phyloP scores from a whole-genome alignment of 257 asterid genomes.

The Solanum tarijense region DNA sequence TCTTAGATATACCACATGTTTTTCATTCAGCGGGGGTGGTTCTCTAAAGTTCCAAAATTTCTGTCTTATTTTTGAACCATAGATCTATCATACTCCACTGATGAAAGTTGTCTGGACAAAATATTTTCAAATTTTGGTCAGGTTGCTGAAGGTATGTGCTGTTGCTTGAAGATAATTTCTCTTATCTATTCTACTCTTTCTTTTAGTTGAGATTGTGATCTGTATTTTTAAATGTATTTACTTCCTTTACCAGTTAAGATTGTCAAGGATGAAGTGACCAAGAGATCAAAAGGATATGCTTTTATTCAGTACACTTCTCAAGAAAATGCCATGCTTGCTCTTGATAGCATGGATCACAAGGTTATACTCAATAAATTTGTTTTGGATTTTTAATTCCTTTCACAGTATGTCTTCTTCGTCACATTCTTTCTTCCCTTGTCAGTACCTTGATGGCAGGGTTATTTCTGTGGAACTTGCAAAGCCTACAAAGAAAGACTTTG shows the following conservation, averaged over 20 bases:
- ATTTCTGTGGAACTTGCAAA: conserved; percentile 42
- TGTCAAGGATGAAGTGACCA: conserved; percentile 31
- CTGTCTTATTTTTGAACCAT: conserved; percentile 5
- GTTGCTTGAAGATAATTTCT: not conserved
- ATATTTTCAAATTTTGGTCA: conserved; percentile 53
- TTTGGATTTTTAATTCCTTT: not conserved
- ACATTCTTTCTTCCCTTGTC: not conserved
- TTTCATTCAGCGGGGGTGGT: not conserved
- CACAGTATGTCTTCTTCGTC: not conserved
- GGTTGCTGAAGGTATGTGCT: conserved; percentile 47
- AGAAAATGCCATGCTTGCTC: conserved; percentile 47
- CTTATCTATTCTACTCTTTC: not conserved
- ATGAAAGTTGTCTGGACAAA: conserved; percentile 32
- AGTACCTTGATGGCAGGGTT: conserved; percentile 42
- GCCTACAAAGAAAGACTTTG: conserved; percentile 29
- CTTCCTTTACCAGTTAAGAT: conserved; percentile 28
- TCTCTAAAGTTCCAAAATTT: not conserved
- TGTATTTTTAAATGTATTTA: not conserved
- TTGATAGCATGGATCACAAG: conserved; percentile 61
- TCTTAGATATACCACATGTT: not conserved
- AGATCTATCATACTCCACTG: conserved; percentile 42
- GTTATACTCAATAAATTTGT: conserved; percentile 7
- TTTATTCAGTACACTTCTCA: conserved; percentile 53
- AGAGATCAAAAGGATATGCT: conserved; percentile 48
- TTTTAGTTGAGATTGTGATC: not conserved